Evolutionary conservation across 2,329 filamentous ascomycete genomes (phyloP), one percentile per base, ranked within the genome.

Genomic region (Sporothrix schenckii): DNA sequence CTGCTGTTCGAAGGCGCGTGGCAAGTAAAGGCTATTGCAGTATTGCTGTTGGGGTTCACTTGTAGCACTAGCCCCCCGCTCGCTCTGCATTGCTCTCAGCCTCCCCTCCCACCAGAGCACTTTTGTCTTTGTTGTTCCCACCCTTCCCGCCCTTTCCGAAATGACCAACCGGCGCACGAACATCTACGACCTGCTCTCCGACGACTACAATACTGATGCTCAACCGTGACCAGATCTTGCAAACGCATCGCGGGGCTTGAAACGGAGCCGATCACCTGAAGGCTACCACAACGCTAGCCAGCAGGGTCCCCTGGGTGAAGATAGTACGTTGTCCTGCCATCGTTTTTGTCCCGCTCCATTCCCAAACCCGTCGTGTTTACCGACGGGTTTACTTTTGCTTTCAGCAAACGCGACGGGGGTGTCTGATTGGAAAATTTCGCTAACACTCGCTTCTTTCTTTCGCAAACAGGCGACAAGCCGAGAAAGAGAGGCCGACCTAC

Each of bases 231-330:
- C 65, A 74, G 72, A 74, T 71, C 71, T 68, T 30, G 69, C 41
- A 10, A 71, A 69, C 67, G 82, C 78, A 81, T 71, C 72, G 41
- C 89, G 92, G 79, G 91, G 91, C 76, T 83, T 90, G 76, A 96
- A 96, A 84, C 88, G 92, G 80, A 91, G 88, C 84, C 89, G 91
- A 74, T 94, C 92, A 74, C 91, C 91, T 76, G 88, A 91, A 76
- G 82, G 80, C 72, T 88, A 89, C 81, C 85, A 84, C 79, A 86
- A 88, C 77, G 79, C 83, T 74, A 81, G 81, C 70, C 75, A 80
- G 72, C 82, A 81, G 74, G 86, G 85, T 76, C 84, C 85, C 75
- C 84, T 87, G 79, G 89, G 88, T 83, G 87, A 91, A 83, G 88
- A 91, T 85, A 89, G 92, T 93, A 91, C 83, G 91, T 89, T 77